Evolutionary conservation across 2,329 filamentous ascomycete species (phyloP).

Genomic region (Epichloe sp.): DNA sequence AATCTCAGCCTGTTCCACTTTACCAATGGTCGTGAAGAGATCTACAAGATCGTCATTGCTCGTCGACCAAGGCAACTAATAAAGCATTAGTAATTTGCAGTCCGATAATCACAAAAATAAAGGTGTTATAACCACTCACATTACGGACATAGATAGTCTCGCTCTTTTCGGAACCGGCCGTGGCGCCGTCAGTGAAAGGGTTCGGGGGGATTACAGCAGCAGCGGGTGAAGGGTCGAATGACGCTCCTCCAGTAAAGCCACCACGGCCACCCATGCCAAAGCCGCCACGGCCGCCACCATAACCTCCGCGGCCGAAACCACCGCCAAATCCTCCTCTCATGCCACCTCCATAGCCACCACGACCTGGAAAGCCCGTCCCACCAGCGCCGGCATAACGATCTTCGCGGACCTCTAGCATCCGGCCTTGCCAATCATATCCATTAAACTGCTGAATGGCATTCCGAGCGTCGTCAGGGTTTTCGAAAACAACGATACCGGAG

Average conservation of each 20-base stretch:
- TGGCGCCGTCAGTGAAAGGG: constrained; percentile 87
- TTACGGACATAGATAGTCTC: constrained; percentile 92
- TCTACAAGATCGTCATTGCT: constrained; percentile 96
- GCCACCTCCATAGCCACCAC: constrained; percentile 46
- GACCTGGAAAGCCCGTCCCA: constrained; percentile 39
- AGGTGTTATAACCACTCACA: constrained; percentile 42
- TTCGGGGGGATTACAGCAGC: constrained; percentile 58
- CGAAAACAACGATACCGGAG: constrained; percentile 93
- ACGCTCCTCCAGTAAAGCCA: constrained; percentile 30
- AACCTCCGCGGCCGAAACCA: constrained; percentile 38
- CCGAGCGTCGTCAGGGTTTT: constrained; percentile 84
- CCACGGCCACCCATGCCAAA: constrained; percentile 29
- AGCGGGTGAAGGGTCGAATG: constrained; percentile 35
- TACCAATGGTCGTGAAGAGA: constrained; percentile 93
- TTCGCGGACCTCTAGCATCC: constrained; percentile 84
- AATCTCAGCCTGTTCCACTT: constrained; percentile 97
- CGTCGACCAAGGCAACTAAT: constrained; percentile 90
- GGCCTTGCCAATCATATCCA: constrained; percentile 96
- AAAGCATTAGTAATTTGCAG: constrained; percentile 9
- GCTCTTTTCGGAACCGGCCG: constrained; percentile 70
- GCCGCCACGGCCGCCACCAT: constrained; percentile 28
- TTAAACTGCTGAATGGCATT: constrained; percentile 97
- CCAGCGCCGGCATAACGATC: constrained; percentile 75
- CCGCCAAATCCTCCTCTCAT: constrained; percentile 48
- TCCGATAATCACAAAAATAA: no score